Conservation (phyloP, 73 alveolate species). For the Symbiodinium natans region DNA sequence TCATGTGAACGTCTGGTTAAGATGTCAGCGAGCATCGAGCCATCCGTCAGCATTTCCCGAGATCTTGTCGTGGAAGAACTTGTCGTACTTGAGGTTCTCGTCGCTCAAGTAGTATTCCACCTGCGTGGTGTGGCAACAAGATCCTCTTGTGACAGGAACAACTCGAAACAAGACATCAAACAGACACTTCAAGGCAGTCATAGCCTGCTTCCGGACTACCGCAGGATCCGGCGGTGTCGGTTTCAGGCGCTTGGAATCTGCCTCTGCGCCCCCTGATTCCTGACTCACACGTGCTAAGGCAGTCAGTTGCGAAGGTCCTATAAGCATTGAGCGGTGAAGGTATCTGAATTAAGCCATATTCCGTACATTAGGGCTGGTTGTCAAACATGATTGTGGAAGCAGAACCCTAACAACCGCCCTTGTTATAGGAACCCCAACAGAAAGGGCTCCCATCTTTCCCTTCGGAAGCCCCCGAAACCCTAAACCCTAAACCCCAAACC, state of each 20-base stretch:
- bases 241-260: conserved; percentile 79
- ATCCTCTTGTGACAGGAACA: background rate
- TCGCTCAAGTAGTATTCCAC: conserved; percentile 97
- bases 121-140: conserved; percentile 33
- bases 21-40: conserved; percentile 8
- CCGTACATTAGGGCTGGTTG: too few relatives aligned
- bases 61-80: conserved; percentile 96
- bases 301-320: too few relatives aligned
- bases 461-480: too few relatives aligned
- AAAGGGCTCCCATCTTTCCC: too few relatives aligned
- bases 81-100: conserved; percentile 96
- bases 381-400: too few relatives aligned
- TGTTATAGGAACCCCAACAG: too few relatives aligned
- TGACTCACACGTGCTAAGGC: too few relatives aligned
- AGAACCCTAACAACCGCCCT: too few relatives aligned
- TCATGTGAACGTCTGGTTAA: background rate
- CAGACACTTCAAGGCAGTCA: background rate
- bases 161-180: background rate
- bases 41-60: conserved; percentile 93
- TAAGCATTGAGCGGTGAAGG: too few relatives aligned
- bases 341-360: too few relatives aligned
- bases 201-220: conserved; percentile 80
- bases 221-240: conserved; percentile 89
- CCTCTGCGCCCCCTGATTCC: background rate
- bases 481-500: too few relatives aligned